Evolutionary conservation across 2,329 filamentous ascomycete species (phyloP), one percentile per base, ranked within the genome.

Genomic region (Trichocomaceae sp.): DNA sequence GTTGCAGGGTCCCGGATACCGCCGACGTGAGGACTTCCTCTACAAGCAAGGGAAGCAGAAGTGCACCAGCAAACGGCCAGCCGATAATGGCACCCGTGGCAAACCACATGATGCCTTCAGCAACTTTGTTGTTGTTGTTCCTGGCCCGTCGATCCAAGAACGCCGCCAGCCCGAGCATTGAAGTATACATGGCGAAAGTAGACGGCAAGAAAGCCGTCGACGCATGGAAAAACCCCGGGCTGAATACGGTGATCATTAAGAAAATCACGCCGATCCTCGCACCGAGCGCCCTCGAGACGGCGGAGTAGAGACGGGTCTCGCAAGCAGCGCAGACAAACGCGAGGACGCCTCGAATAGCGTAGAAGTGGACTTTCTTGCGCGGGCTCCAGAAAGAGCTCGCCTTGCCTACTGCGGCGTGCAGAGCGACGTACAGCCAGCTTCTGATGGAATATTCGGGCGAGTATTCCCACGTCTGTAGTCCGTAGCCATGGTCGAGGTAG

Each of bases 391-490:
- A 64, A 37, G 84, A 79, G 31, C 84, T 81, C 17, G 89, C 62
- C 59, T 83, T 88, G 45, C 84, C 86, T 46, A 88, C 72, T 19
- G 85, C 62, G 23, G 90, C 88, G 72, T 99, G 92, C 1, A 96
- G 73, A 5, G 78, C 81, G 37, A 95, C 79, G 66, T 99, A 99
- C 20, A 90, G 78, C 93, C 93, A 99, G 74, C 90, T 96, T 59
- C 93, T 85, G 63, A 99, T 96, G 50, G 90, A 88, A 72, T 88
- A 97, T 56, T 92, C 86, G 5, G 93, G 93, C 0, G 92, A 95
- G 73, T 97, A 99, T 72, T 99, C 93, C 93, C 93, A 99, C 1
- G 93, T 99, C 75, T 99, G 91, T 50, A 96, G 79, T 39, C 92
- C 93, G 66, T 95, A 92, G 63, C 89, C 88, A 76, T 96, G 90